These are phyloP conservation scores for Claviceps fusiformis DNA, from an alignment of 2,329 filamentous ascomycete genomes.

Conservation along the genomic window DNA sequence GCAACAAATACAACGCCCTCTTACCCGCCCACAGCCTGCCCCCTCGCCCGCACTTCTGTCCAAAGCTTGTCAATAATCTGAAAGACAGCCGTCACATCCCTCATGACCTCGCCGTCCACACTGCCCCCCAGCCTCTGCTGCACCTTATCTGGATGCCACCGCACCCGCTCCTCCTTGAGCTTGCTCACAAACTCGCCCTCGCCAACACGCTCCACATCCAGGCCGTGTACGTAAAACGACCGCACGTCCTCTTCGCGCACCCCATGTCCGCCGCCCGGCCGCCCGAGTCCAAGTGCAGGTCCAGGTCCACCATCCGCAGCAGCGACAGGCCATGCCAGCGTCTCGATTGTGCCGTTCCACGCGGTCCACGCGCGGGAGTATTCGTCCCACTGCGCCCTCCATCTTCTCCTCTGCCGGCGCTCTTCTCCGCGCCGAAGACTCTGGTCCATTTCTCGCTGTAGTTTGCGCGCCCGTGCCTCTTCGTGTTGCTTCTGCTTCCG, in stretches of 20 bases:
- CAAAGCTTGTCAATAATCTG: conserved; percentile 78
- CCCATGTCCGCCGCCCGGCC: neutral
- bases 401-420: conserved; percentile 39
- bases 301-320: conserved; percentile 38
- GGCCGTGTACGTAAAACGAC: conserved; percentile 48
- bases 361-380: conserved; percentile 52
- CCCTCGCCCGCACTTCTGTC: conserved; percentile 38
- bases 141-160: conserved; percentile 97
- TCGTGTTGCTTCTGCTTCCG: conserved; percentile 36
- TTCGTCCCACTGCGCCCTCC: conserved; percentile 46
- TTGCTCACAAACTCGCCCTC: conserved; percentile 31
- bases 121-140: conserved; percentile 71
- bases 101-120: conserved; percentile 60
- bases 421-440: conserved; percentile 55
- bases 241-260: conserved; percentile 48
- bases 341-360: conserved; percentile 31
- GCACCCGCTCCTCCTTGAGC: conserved; percentile 73
- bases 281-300: too few relatives aligned
- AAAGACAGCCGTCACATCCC: conserved; percentile 76
- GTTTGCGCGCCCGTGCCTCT: conserved; percentile 32
- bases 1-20: too few relatives aligned
- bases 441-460: conserved; percentile 54
- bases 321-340: conserved; percentile 56
- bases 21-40: too few relatives aligned
- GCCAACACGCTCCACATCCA: conserved; percentile 28